Conservation (phyloP, 306 rosid species). For the Vigna radiata region DNA sequence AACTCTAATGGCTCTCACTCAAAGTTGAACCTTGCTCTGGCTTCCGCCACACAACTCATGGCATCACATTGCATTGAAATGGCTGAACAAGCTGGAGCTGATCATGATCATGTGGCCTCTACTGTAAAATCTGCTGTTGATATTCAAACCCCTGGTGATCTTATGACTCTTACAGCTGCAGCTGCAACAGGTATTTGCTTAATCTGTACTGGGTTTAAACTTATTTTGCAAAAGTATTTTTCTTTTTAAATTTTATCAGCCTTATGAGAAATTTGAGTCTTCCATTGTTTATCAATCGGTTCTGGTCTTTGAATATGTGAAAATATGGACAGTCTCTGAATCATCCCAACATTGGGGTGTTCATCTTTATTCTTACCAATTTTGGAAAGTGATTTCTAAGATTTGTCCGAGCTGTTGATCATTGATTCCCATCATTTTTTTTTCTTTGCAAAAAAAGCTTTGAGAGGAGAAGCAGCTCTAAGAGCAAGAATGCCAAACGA, state of each 20-base stretch:
- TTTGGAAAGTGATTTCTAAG: no score
- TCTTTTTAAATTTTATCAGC: neutral
- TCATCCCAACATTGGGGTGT: no score
- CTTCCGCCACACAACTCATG: constrained; percentile 81
- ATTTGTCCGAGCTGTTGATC: no score
- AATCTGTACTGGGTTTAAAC: neutral
- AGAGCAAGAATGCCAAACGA: constrained; percentile 79
- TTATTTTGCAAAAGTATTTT: neutral
- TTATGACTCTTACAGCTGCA: constrained; percentile 84
- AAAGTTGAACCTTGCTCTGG: constrained; percentile 66
- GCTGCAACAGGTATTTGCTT: constrained; percentile 80
- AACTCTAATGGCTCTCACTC: constrained; percentile 53
- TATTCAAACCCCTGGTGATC: constrained; percentile 77
- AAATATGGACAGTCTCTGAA: neutral
- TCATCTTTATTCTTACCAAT: neutral
- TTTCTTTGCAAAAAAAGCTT: constrained; percentile 53
- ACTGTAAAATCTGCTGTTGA: constrained; percentile 71
- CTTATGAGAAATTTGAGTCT: neutral
- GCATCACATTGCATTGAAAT: constrained; percentile 86
- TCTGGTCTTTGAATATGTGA: neutral
- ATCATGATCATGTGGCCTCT: constrained; percentile 60
- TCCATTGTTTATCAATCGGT: neutral
- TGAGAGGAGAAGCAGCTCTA: constrained; percentile 88
- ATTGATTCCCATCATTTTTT: constrained; percentile 8
- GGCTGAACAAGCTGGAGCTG: constrained; percentile 80